These are phyloP conservation scores for Gyromitra esculenta DNA, from an alignment of 2,329 filamentous ascomycete genomes.

Conservation along the genomic window DNA sequence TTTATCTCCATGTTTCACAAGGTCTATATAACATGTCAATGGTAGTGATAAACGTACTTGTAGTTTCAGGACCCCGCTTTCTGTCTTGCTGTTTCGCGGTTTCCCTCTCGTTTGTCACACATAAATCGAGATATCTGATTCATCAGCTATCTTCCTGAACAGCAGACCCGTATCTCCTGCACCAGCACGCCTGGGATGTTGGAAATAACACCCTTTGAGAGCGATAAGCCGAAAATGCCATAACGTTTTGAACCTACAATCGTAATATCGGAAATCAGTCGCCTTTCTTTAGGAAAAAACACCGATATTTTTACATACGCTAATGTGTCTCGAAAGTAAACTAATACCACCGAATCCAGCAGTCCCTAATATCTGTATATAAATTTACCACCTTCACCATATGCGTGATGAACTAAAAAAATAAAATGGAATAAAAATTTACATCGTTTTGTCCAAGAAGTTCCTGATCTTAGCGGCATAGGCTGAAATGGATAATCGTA, in stretches of 20 bases:
- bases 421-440: neutral
- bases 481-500: neutral
- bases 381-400: no score
- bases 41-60: neutral
- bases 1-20: constrained; percentile 14
- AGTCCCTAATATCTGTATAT: no score
- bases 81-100: neutral
- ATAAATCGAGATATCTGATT: no score
- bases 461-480: neutral
- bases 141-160: no score
- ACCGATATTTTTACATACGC: no score
- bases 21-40: neutral
- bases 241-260: no score
- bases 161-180: neutral
- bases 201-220: neutral
- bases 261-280: no score
- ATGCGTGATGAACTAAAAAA: no score
- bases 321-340: no score
- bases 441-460: neutral
- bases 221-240: neutral
- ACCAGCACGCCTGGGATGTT: neutral
- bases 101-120: no score
- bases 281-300: no score
- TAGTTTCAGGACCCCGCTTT: neutral
- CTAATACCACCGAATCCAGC: no score